Percentiles rank a stretch among this genome's conserved stretches.
Evolutionary conservation across 345 rosid species (phyloP).

Genomic region (Camelina neglecta): DNA sequence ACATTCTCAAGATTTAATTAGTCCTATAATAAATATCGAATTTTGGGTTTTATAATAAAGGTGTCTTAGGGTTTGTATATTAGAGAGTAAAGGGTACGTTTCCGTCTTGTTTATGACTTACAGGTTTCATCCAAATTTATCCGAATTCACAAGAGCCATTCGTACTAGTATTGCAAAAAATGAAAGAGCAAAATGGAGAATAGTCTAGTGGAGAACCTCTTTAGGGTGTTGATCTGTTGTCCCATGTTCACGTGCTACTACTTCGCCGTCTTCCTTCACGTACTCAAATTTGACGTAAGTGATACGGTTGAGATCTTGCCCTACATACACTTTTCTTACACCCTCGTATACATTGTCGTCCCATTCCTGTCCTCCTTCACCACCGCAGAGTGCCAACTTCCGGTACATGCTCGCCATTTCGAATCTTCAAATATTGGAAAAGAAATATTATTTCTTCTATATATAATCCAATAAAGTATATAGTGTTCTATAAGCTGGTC

Average conservation of each 20-base stretch:
- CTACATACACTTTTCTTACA: conserved; percentile 35
- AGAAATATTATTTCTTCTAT: not conserved
- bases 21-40: no score
- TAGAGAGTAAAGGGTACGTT: not conserved
- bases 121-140: not conserved
- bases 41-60: no score
- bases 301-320: conserved; percentile 37
- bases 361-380: conserved; percentile 36
- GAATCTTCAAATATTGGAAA: not conserved
- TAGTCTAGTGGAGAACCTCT: conserved; percentile 24
- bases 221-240: conserved; percentile 11
- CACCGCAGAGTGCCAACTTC: conserved; percentile 21
- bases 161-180: not conserved
- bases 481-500: not conserved
- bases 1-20: no score
- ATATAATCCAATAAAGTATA: not conserved
- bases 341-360: conserved; percentile 35
- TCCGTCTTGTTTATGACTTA: not conserved
- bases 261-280: conserved; percentile 27
- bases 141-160: not conserved
- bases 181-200: not conserved
- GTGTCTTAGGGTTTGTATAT: no score
- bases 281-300: conserved; percentile 41
- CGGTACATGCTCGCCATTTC: conserved; percentile 19
- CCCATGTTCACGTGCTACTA: conserved; percentile 38